Conservation (phyloP, 2,329 filamentous ascomycete species). For the Uncinocarpus reesii region DNA sequence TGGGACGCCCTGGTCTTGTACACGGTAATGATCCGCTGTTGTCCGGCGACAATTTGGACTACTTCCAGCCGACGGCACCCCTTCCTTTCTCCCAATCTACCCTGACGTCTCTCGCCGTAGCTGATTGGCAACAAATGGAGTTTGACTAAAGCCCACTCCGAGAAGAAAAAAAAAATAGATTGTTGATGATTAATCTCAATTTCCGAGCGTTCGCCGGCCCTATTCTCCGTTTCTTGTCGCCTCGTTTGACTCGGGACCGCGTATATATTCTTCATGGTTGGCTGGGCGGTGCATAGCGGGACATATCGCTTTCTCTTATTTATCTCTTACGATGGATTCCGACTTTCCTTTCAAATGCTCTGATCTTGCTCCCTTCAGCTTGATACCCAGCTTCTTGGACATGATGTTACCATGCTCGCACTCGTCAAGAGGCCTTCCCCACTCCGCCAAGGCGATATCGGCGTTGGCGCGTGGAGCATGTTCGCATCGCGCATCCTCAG, state of each 20-base stretch:
- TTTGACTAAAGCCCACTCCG: too few relatives aligned
- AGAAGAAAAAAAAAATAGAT: too few relatives aligned
- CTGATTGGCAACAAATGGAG: too few relatives aligned
- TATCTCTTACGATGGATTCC: background rate
- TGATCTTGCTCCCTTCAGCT: background rate
- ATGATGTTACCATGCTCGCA: too few relatives aligned
- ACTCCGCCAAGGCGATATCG: slow-evolving; percentile 2
- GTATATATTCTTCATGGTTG: background rate
- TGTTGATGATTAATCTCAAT: too few relatives aligned
- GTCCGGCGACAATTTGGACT: background rate
- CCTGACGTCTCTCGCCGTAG: background rate
- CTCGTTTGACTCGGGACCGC: background rate
- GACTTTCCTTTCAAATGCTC: background rate
- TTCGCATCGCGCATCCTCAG: background rate
- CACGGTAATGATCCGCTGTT: background rate
- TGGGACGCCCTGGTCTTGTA: background rate
- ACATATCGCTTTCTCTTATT: background rate
- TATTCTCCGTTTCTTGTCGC: too few relatives aligned
- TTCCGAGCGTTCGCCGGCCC: too few relatives aligned
- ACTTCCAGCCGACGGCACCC: background rate
- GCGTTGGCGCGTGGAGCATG: background rate
- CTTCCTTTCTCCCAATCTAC: background rate
- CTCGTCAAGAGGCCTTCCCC: too few relatives aligned
- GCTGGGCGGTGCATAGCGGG: slow-evolving; percentile 4
- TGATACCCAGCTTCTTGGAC: background rate